Evolutionary conservation across 768 basidiomycete genomes (phyloP).

Genomic region (Pleurotus eryngii): DNA sequence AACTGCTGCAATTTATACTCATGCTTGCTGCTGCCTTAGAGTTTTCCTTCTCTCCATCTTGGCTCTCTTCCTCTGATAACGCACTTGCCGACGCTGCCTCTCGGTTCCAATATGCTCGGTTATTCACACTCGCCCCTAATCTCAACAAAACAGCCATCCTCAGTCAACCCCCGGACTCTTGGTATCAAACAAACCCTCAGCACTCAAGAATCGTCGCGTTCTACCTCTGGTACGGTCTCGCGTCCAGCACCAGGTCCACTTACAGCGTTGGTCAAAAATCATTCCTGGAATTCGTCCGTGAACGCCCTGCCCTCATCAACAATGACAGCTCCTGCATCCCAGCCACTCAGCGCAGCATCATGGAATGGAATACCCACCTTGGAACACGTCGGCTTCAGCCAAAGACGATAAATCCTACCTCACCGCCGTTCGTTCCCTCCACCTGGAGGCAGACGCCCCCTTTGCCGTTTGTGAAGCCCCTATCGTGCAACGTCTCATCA

Average conservation of each 20-base stretch:
- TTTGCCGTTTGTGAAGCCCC: slow-evolving; percentile 22
- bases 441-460: too few species aligned
- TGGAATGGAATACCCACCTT: too few species aligned
- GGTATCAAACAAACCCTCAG: slow-evolving; percentile 15
- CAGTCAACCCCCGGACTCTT: slow-evolving; percentile 16
- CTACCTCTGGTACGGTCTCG: slow-evolving; percentile 11
- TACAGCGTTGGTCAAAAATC: too few species aligned
- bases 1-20: too few species aligned
- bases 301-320: too few species aligned
- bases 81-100: slow-evolving; percentile 24
- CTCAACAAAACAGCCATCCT: slow-evolving; percentile 14
- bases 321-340: too few species aligned
- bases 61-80: slow-evolving; percentile 19
- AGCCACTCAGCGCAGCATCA: too few species aligned
- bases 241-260: slow-evolving; percentile 6
- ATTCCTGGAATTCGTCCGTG: too few species aligned
- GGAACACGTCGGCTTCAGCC: too few species aligned
- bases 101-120: slow-evolving; percentile 19
- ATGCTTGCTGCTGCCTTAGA: slow-evolving; percentile 15
- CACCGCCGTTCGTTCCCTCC: too few species aligned
- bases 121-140: slow-evolving; percentile 23
- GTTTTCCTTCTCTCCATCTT: slow-evolving; percentile 22
- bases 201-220: not conserved
- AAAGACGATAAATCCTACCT: too few species aligned
- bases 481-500: too few species aligned